Conservation (phyloP, 495 filamentous ascomycete genomes). For the Stereocaulon alpinum region DNA sequence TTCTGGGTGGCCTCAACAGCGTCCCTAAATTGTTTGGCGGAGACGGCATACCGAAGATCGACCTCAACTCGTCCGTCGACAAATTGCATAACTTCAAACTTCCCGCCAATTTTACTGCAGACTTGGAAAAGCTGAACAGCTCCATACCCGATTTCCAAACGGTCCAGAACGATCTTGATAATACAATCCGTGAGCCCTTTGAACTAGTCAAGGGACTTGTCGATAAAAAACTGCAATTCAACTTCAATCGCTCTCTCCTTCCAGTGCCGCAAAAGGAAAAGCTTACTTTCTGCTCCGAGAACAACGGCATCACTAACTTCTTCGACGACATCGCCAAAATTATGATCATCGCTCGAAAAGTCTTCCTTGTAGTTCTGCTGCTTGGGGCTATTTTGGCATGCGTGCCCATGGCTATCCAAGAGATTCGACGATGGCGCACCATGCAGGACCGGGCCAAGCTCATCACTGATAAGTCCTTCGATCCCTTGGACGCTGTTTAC, state of each 20-base stretch:
- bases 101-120: slow-evolving; percentile 49
- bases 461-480: slow-evolving; percentile 52
- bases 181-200: slow-evolving; percentile 66
- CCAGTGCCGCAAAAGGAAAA: slow-evolving; percentile 71
- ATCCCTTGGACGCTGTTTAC: slow-evolving; percentile 83
- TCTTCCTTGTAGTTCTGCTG: slow-evolving; percentile 62
- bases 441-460: slow-evolving; percentile 59
- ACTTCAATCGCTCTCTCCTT: slow-evolving; percentile 65
- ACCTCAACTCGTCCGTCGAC: slow-evolving; percentile 49
- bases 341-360: slow-evolving; percentile 50
- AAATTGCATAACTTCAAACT: slow-evolving; percentile 62
- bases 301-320: slow-evolving; percentile 76
- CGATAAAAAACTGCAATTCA: slow-evolving; percentile 56
- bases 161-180: slow-evolving; percentile 66
- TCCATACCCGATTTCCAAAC: slow-evolving; percentile 75
- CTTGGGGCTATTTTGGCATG: slow-evolving; percentile 61
- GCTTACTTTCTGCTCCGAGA: slow-evolving; percentile 78
- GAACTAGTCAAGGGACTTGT: slow-evolving; percentile 61
- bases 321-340: slow-evolving; percentile 60
- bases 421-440: slow-evolving; percentile 66
- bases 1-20: slow-evolving; percentile 38
- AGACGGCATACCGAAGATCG: slow-evolving; percentile 38
- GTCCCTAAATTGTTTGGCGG: slow-evolving; percentile 28
- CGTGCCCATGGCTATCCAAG: slow-evolving; percentile 65
- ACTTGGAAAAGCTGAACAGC: slow-evolving; percentile 56